Evolutionary conservation across 1,139 yeast species (phyloP).

Genomic region (Hemisphaericaspora lyxosophila): DNA sequence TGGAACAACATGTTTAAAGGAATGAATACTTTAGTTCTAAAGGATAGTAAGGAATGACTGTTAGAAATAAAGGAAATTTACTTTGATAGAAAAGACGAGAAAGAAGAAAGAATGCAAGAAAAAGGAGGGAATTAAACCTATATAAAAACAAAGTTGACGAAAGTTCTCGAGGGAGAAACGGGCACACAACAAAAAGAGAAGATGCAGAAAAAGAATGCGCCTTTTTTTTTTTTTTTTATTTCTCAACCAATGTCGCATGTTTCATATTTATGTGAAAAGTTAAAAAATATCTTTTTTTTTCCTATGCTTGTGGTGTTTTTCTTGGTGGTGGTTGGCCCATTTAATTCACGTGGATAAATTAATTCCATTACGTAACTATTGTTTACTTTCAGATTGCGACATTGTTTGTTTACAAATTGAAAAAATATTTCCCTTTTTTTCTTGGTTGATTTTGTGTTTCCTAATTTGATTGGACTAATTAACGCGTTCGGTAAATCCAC

Average conservation of each 20-base stretch:
- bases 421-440: neutral
- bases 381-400: too few relatives aligned
- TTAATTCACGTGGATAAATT: neutral
- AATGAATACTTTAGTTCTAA: constrained; percentile 8
- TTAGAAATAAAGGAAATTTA: constrained; percentile 9
- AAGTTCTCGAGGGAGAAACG: neutral
- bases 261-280: too few relatives aligned
- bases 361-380: neutral
- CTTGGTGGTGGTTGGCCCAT: neutral
- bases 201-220: neutral
- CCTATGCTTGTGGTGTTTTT: neutral
- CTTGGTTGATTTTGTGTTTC: neutral
- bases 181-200: neutral
- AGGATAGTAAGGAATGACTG: constrained; percentile 12
- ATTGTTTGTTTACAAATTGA: neutral
- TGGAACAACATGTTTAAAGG: constrained; percentile 47
- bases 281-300: too few relatives aligned
- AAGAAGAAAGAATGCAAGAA: constrained; percentile 5
- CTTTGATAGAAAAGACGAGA: constrained; percentile 3
- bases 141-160: constrained; percentile 1
- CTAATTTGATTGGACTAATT: neutral
- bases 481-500: neutral
- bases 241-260: too few relatives aligned
- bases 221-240: too few relatives aligned
- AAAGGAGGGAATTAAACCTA: neutral